Evolutionary conservation across 2,329 filamentous ascomycete genomes (phyloP), one percentile per base, ranked within the genome.

Genomic region (Diplocarpon mali): DNA sequence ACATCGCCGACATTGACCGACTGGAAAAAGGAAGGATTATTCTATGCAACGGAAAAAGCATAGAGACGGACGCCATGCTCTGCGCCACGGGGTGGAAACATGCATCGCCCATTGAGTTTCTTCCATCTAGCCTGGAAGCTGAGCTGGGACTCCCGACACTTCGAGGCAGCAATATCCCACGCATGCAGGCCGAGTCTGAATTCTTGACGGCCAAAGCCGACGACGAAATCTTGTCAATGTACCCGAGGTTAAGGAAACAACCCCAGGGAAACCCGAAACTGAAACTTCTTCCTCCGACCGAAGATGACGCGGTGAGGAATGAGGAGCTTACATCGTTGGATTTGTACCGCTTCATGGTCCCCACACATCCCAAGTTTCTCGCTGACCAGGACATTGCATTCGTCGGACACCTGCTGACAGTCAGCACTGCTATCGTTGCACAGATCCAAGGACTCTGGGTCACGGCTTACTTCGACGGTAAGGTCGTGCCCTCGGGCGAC

Each of bases 391-490:
- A 72, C 43, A 62, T 71, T 30, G 69, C 65, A 0, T 73, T 75
- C 41, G 62, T 63, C 0, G 72, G 71, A 9, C 58, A 63, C 8
- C 43, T 69, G 13, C 61, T 66, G 53, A 71, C 69, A 47, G 66
- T 72, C 42, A 63, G 62, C 16, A 67, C 65, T 4, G 52, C 62
- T 1, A 65, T 67, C 2, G 57, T 64, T 12, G 63, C 68, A 0
- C 68, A 74, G 45, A 52, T 66, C 1, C 71, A 75, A 55, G 73
- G 74, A 0, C 64, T 83, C 2, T 83, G 80, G 80, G 68, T 82
- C 27, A 67, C 70, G 0, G 80, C 83, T 0, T 86, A 78, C 57
- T 72, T 89, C 35, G 67, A 71, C 40, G 68, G 67, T 34, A 63
- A 67, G 32, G 61, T 84, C 5, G 49, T 12, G 6, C 39, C 40